Percentiles rank a stretch among this genome's conserved stretches.
Conservation (phyloP, 208 protist genomes). For the Sergeia podlipaevii region DNA sequence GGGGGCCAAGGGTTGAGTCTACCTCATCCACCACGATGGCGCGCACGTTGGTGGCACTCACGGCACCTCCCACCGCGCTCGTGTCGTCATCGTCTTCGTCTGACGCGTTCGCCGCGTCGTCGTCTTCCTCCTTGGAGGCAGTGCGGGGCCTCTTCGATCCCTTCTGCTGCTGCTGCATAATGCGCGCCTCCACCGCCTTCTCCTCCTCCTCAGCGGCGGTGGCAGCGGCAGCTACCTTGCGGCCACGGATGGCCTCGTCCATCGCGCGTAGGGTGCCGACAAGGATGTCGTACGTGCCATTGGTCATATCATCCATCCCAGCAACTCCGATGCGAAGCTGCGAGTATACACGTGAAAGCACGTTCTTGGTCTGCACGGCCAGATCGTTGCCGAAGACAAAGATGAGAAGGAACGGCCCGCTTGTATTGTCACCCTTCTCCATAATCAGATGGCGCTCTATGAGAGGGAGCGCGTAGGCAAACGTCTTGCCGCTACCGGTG, state of each 20-base stretch:
- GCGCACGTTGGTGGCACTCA: slow-evolving; percentile 57
- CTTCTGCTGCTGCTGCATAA: not conserved
- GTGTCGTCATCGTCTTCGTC: slow-evolving; percentile 10
- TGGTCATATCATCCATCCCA: slow-evolving; percentile 56
- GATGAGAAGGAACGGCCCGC: slow-evolving; percentile 74
- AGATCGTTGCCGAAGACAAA: slow-evolving; percentile 89
- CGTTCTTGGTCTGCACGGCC: slow-evolving; percentile 77
- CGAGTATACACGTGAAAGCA: slow-evolving; percentile 72
- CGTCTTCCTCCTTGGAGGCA: not conserved
- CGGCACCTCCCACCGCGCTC: slow-evolving; percentile 16
- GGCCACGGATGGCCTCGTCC: slow-evolving; percentile 75
- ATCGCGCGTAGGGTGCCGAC: slow-evolving; percentile 72
- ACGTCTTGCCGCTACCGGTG: slow-evolving; percentile 96
- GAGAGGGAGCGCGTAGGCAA: slow-evolving; percentile 98
- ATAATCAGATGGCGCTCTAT: slow-evolving; percentile 79
- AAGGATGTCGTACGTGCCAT: slow-evolving; percentile 45
- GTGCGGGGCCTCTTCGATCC: slow-evolving; percentile 15
- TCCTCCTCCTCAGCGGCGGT: slow-evolving; percentile 39
- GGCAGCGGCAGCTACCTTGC: slow-evolving; percentile 22
- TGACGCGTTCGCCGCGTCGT: not conserved
- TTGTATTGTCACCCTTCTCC: slow-evolving; percentile 16
- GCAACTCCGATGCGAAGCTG: slow-evolving; percentile 56
- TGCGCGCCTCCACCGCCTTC: slow-evolving; percentile 7
- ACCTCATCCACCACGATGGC: slow-evolving; percentile 88
- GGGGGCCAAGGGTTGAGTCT: slow-evolving; percentile 82